phyloP scores from a whole-genome alignment of 2,329 filamentous ascomycete genomes.

The Karstenula rhodostoma region DNA sequence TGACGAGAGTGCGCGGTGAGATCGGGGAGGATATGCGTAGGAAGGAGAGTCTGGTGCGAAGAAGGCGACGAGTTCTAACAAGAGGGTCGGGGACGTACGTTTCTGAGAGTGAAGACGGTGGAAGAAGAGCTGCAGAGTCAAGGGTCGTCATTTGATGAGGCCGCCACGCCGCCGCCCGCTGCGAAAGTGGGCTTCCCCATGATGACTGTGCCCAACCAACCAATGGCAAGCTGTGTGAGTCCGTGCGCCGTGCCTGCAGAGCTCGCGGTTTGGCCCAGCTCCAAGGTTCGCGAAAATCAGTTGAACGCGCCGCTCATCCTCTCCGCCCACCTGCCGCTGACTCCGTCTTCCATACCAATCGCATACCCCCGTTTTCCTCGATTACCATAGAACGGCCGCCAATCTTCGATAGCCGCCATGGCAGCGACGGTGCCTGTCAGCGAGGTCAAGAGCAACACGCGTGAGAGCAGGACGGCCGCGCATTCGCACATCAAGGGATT shows the following conservation, averaged over 20 bases:
- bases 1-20: background rate
- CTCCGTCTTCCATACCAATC: background rate
- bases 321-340: background rate
- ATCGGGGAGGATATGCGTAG: no score
- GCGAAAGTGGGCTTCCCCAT: constrained; percentile 5
- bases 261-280: constrained; percentile 12
- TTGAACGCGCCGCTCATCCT: background rate
- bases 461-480: constrained; percentile 94
- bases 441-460: constrained; percentile 92
- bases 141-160: constrained; percentile 1
- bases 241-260: constrained; percentile 6
- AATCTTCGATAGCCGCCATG: constrained; percentile 33
- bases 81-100: background rate
- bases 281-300: constrained; percentile 14
- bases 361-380: background rate
- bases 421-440: constrained; percentile 60
- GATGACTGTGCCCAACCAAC: background rate
- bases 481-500: constrained; percentile 98
- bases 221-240: background rate
- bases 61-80: no score
- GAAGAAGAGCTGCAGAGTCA: constrained; percentile 10
- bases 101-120: background rate
- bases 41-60: background rate
- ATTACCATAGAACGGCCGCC: background rate
- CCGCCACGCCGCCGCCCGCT: background rate